Evolutionary conservation across 1,284 basidiomycete species (phyloP).

Genomic region (Naganishia cerealis): DNA sequence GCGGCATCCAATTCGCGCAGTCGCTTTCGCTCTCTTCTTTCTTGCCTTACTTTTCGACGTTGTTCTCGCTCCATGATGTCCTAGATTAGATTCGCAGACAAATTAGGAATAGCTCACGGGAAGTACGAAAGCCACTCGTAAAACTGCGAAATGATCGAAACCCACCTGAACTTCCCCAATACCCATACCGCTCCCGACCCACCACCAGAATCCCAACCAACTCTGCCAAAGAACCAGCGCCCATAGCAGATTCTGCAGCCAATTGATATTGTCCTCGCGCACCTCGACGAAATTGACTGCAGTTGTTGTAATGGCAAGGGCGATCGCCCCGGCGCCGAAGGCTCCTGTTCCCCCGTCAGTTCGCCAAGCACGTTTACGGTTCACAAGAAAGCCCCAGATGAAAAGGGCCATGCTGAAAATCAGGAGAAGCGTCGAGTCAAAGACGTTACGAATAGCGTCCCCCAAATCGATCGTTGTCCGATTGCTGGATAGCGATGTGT

Average conservation of each 20-base stretch:
- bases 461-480: slow-evolving; percentile 63
- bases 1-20: slow-evolving; percentile 8
- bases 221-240: slow-evolving; percentile 88
- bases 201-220: slow-evolving; percentile 88
- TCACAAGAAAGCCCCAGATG: slow-evolving; percentile 90
- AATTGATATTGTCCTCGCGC: slow-evolving; percentile 75
- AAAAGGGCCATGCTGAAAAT: slow-evolving; percentile 86
- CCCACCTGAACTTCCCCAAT: slow-evolving; percentile 56
- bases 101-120: not conserved
- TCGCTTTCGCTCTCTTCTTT: slow-evolving; percentile 18
- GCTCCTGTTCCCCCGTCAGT: slow-evolving; percentile 92
- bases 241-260: slow-evolving; percentile 82
- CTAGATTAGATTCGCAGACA: slow-evolving; percentile 26
- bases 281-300: slow-evolving; percentile 83
- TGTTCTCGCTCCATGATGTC: slow-evolving; percentile 53
- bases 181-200: slow-evolving; percentile 85
- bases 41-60: slow-evolving; percentile 40
- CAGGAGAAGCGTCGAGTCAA: slow-evolving; percentile 89
- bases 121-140: not conserved
- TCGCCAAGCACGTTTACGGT: slow-evolving; percentile 88
- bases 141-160: slow-evolving; percentile 4
- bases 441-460: slow-evolving; percentile 83
- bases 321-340: slow-evolving; percentile 80
- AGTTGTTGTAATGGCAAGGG: slow-evolving; percentile 74
- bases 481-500: slow-evolving; percentile 66